phyloP scores from a whole-genome alignment of 192 early-diverging fungal species.

The Backusella australiensis region DNA sequence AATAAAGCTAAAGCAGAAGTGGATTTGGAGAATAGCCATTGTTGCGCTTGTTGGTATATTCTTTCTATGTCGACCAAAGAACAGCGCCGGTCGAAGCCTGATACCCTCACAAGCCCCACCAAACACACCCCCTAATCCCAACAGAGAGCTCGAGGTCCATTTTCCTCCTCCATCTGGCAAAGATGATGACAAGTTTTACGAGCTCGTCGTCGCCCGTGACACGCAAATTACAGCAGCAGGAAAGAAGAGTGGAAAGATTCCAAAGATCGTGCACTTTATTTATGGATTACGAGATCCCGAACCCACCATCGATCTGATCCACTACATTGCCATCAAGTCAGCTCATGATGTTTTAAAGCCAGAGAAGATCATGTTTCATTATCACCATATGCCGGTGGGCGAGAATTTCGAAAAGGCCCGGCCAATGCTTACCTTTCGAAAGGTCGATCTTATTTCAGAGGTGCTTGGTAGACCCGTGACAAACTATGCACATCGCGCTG shows the following conservation, averaged over 20 bases:
- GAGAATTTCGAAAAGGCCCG: conserved; percentile 37
- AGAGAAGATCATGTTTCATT: conserved; percentile 45
- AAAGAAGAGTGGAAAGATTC: conserved; percentile 24
- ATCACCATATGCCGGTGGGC: conserved; percentile 40
- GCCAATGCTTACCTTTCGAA: conserved; percentile 29
- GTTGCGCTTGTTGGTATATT: background rate
- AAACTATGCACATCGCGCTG: conserved; percentile 45
- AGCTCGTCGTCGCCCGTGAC: conserved; percentile 3
- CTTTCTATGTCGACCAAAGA: background rate
- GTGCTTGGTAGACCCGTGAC: conserved; percentile 42
- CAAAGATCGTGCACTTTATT: conserved; percentile 50
- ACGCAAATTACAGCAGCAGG: background rate
- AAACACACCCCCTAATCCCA: background rate
- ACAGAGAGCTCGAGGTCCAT: background rate
- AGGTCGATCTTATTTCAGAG: conserved; percentile 33
- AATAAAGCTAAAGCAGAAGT: conserved; percentile 5
- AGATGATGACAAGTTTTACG: background rate
- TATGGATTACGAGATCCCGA: conserved; percentile 37
- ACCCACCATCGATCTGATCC: conserved; percentile 38
- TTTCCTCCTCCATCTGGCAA: background rate
- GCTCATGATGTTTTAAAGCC: conserved; percentile 44
- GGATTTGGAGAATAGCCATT: background rate
- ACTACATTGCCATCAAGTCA: conserved; percentile 49
- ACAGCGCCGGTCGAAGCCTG: background rate
- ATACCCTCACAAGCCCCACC: conserved; percentile 1